phyloP scores from a whole-genome alignment of 768 basidiomycete species.

The Kwoniella mangroviensis region DNA sequence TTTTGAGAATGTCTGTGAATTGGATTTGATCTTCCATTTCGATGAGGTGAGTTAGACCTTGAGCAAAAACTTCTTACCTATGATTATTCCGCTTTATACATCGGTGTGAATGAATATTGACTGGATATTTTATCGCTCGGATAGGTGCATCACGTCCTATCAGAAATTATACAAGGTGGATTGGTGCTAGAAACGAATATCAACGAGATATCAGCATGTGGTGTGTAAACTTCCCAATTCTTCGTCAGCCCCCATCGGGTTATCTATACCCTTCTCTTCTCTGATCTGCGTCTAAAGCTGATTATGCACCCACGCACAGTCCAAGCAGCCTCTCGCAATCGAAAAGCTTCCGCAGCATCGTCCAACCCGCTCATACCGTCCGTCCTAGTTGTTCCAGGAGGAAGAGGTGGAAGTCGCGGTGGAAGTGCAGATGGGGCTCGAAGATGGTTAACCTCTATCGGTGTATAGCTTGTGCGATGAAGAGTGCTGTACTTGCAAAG shows the following conservation, averaged over 20 bases:
- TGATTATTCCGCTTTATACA: no score
- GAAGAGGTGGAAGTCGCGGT: conserved; percentile 23
- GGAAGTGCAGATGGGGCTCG: conserved; percentile 44
- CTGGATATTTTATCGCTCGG: no score
- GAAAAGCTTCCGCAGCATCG: conserved; percentile 50
- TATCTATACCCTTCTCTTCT: not conserved
- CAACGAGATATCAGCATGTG: conserved; percentile 54
- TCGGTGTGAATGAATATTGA: no score
- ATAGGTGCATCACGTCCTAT: conserved; percentile 85
- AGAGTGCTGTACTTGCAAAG: not conserved
- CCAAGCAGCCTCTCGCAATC: conserved; percentile 42
- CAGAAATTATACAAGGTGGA: conserved; percentile 96
- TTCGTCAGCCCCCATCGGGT: no score
- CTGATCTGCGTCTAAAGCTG: not conserved
- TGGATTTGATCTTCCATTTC: conserved; percentile 98
- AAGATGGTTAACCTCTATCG: conserved; percentile 49
- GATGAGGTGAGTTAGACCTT: conserved; percentile 72
- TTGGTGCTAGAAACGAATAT: conserved; percentile 84
- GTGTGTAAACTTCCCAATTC: conserved; percentile 24
- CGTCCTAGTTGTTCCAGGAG: conserved; percentile 29
- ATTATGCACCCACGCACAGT: conserved; percentile 19
- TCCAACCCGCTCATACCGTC: conserved; percentile 48
- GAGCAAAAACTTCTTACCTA: no score
- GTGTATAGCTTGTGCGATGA: conserved; percentile 27
- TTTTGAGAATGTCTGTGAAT: conserved; percentile 97